Evolutionary conservation across 2,329 filamentous ascomycete species (phyloP).

Genomic region (Fusarium longipes): DNA sequence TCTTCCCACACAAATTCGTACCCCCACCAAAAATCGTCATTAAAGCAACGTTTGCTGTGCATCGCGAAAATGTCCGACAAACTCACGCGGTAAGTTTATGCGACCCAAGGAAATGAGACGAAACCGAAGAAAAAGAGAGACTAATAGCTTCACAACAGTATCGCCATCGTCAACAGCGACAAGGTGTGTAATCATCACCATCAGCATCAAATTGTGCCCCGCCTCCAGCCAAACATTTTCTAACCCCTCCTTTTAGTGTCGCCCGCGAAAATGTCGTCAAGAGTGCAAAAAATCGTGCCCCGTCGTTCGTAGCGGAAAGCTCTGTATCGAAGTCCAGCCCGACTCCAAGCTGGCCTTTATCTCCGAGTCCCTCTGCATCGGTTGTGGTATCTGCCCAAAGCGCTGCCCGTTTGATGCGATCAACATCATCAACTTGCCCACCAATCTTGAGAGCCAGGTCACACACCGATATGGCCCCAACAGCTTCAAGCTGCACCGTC

Average conservation of each 20-base stretch:
- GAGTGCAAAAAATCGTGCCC: slow-evolving; percentile 99
- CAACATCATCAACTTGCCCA: slow-evolving; percentile 99
- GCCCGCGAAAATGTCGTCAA: slow-evolving; percentile 84
- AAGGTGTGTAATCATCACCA: slow-evolving; percentile 66
- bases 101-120: not conserved
- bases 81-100: slow-evolving; percentile 83
- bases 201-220: slow-evolving; percentile 39
- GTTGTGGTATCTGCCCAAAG: slow-evolving; percentile 99
- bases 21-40: slow-evolving; percentile 34
- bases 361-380: slow-evolving; percentile 94
- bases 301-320: slow-evolving; percentile 95
- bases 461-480: slow-evolving; percentile 99
- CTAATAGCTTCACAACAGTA: slow-evolving; percentile 67
- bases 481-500: slow-evolving; percentile 98
- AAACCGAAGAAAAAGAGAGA: not conserved
- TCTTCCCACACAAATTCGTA: slow-evolving; percentile 26
- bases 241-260: slow-evolving; percentile 51
- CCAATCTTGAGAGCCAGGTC: slow-evolving; percentile 97
- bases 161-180: slow-evolving; percentile 98
- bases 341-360: slow-evolving; percentile 97
- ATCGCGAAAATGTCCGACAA: slow-evolving; percentile 83
- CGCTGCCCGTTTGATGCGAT: slow-evolving; percentile 99
- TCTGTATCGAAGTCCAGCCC: slow-evolving; percentile 92
- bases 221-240: slow-evolving; percentile 45
- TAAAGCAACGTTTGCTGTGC: slow-evolving; percentile 35